phyloP scores from a whole-genome alignment of 2,329 filamentous ascomycete species.

The Verticillium zaregamsianum region DNA sequence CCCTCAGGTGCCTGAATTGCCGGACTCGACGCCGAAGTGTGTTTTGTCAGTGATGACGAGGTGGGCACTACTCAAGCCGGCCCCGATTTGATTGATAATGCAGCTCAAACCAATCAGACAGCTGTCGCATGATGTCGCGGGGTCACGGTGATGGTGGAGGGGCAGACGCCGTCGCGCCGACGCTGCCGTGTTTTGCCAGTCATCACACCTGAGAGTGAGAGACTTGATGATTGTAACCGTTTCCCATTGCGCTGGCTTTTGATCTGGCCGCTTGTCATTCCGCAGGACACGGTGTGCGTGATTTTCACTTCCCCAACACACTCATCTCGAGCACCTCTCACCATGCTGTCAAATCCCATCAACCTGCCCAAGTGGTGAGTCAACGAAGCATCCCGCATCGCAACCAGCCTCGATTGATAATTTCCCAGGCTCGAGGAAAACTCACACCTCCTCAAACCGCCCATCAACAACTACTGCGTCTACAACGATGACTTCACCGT shows the following conservation, averaged over 20 bases:
- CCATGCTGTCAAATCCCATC: constrained; percentile 32
- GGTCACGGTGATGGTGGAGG: not conserved
- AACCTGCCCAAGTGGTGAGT: constrained; percentile 57
- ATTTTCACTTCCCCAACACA: constrained; percentile 1
- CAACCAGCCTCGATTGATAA: not conserved
- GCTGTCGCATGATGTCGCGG: not conserved
- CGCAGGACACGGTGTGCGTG: not conserved
- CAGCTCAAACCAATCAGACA: not conserved
- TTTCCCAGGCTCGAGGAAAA: constrained; percentile 77
- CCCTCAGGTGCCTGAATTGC: too few relatives aligned
- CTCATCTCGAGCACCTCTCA: not conserved
- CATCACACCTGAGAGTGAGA: not conserved
- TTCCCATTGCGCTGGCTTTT: not conserved
- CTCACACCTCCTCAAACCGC: constrained; percentile 85
- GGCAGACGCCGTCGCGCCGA: not conserved
- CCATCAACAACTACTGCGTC: constrained; percentile 96
- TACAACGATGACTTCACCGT: constrained; percentile 81
- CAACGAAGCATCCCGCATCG: not conserved
- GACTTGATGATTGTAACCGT: not conserved
- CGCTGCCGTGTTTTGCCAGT: not conserved
- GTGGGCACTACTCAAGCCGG: not conserved
- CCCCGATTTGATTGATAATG: not conserved
- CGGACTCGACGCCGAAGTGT: too few relatives aligned
- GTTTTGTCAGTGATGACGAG: not conserved
- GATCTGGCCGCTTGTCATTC: too few relatives aligned